Evolutionary conservation across 768 basidiomycete genomes (phyloP).

Genomic region (Candolleomyces aberdarensis): DNA sequence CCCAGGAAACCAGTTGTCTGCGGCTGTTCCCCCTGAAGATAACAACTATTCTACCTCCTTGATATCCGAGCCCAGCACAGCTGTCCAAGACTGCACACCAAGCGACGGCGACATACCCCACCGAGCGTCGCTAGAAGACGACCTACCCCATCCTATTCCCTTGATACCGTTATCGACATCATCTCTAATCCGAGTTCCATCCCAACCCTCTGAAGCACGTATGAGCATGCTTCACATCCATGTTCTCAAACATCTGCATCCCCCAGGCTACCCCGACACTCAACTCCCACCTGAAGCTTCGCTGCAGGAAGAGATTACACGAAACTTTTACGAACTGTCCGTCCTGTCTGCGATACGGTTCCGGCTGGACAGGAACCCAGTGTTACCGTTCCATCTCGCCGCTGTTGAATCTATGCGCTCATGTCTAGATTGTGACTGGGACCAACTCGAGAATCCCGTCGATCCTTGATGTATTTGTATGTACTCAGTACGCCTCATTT

Average conservation of each 20-base stretch:
- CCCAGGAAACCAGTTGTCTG: slow-evolving; percentile 4
- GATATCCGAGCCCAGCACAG: slow-evolving; percentile 4
- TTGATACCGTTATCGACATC: slow-evolving; percentile 57
- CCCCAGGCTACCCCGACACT: slow-evolving; percentile 16
- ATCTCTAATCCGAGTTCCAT: slow-evolving; percentile 55
- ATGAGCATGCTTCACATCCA: slow-evolving; percentile 59
- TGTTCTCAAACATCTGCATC: slow-evolving; percentile 50
- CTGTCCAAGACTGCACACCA: slow-evolving; percentile 5
- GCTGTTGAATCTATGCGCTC: slow-evolving; percentile 60
- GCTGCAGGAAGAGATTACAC: slow-evolving; percentile 54
- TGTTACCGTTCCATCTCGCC: slow-evolving; percentile 71
- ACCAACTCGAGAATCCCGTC: background rate
- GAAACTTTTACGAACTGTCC: slow-evolving; percentile 67
- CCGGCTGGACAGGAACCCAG: slow-evolving; percentile 35
- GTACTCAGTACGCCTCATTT: too few species aligned
- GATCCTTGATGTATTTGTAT: background rate
- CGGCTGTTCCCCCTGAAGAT: slow-evolving; percentile 1
- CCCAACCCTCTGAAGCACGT: slow-evolving; percentile 37
- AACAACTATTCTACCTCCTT: background rate
- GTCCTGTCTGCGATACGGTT: slow-evolving; percentile 50
- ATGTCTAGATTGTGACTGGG: slow-evolving; percentile 7
- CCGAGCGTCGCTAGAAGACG: slow-evolving; percentile 47
- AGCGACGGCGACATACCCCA: slow-evolving; percentile 7
- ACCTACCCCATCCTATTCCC: slow-evolving; percentile 31
- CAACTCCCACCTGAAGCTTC: slow-evolving; percentile 21